Percentiles rank a stretch among this genome's conserved stretches.
Evolutionary conservation across 176 grass and related monocot species (phyloP).

Genomic region (Eragrostis curvula): DNA sequence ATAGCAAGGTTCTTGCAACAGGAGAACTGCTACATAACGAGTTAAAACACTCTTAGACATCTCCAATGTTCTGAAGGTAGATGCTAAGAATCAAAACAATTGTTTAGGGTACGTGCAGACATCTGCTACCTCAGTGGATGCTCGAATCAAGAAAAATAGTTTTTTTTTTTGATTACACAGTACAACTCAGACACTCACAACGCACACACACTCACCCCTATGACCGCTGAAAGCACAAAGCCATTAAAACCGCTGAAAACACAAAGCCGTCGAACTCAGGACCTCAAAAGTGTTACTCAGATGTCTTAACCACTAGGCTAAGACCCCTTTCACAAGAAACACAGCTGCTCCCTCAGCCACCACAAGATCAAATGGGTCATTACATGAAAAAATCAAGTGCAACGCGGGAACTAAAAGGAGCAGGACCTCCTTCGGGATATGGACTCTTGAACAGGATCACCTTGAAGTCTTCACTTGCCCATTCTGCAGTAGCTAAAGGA

Average conservation of each 20-base stretch:
- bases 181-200: too few species aligned
- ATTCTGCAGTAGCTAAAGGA: neutral
- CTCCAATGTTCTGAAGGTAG: neutral
- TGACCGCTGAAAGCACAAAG: too few species aligned
- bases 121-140: neutral
- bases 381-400: neutral
- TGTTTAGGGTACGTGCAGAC: neutral
- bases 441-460: neutral
- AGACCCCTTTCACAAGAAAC: too few species aligned
- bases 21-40: neutral
- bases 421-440: neutral
- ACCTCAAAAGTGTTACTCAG: too few species aligned
- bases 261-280: too few species aligned
- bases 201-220: too few species aligned
- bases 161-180: too few species aligned
- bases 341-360: neutral
- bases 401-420: neutral
- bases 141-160: too few species aligned
- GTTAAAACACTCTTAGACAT: neutral
- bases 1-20: neutral
- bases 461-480: neutral
- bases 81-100: too few species aligned
- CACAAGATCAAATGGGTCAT: neutral
- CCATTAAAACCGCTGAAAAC: too few species aligned
- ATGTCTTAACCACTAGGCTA: too few species aligned